These are phyloP conservation scores for Fusarium compactum DNA, from an alignment of 2,329 filamentous ascomycete genomes.

Conservation along the genomic window DNA sequence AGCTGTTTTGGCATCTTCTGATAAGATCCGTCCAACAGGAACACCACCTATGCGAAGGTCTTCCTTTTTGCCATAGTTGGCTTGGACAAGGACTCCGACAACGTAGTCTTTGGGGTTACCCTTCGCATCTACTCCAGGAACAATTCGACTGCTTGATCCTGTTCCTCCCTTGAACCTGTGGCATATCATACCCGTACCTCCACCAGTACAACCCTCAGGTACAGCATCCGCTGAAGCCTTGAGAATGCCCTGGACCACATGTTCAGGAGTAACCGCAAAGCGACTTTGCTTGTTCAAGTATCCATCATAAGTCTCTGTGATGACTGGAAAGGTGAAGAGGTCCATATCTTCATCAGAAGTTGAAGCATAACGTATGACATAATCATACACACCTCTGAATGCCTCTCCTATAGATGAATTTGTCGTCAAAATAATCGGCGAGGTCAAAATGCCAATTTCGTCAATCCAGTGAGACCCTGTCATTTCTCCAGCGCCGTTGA, in stretches of 20 bases:
- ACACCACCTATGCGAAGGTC: conserved; percentile 71
- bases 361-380: conserved; percentile 61
- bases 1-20: conserved; percentile 47
- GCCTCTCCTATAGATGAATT: conserved; percentile 68
- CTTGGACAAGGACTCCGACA: conserved; percentile 72
- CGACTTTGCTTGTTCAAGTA: conserved; percentile 68
- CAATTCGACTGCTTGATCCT: conserved; percentile 69
- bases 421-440: conserved; percentile 71
- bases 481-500: conserved; percentile 74
- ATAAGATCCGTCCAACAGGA: conserved; percentile 70
- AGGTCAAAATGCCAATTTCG: conserved; percentile 69
- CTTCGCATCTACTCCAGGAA: conserved; percentile 58
- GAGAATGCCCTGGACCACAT: conserved; percentile 66
- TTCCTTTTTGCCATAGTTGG: conserved; percentile 71
- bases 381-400: conserved; percentile 70
- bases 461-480: conserved; percentile 72
- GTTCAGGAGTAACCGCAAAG: conserved; percentile 66
- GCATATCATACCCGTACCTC: conserved; percentile 76
- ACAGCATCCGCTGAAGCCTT: conserved; percentile 64
- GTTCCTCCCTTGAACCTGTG: conserved; percentile 76
- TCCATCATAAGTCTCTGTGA: conserved; percentile 74
- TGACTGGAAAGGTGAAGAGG: conserved; percentile 68
- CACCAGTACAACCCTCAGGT: conserved; percentile 72
- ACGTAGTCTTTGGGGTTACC: conserved; percentile 61
- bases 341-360: conserved; percentile 59